phyloP scores from a whole-genome alignment of 2,329 filamentous ascomycete species.

The Blastomyces percursus region DNA sequence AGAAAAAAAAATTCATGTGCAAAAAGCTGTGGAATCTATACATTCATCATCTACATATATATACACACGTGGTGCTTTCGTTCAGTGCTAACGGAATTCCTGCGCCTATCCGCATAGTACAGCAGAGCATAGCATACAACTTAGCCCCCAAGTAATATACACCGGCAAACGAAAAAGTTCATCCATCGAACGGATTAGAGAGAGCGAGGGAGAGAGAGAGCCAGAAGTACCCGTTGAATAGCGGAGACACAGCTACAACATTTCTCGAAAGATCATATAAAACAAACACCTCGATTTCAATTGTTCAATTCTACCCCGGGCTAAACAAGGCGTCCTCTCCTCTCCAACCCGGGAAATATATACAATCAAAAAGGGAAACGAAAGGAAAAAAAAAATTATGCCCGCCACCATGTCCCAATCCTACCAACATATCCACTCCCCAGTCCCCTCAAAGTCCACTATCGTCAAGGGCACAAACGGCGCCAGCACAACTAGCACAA shows the following conservation, averaged over 20 bases:
- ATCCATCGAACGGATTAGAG: not conserved
- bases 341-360: not conserved
- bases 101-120: not conserved
- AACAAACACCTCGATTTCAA: too few species aligned
- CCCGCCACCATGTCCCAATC: not conserved
- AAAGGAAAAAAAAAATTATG: not conserved
- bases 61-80: not conserved
- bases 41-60: not conserved
- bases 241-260: too few species aligned
- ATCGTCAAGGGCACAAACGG: not conserved
- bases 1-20: not conserved
- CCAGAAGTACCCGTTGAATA: not conserved
- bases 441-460: conserved; percentile 1
- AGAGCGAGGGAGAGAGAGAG: not conserved
- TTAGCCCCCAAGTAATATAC: not conserved
- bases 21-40: not conserved
- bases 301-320: too few species aligned
- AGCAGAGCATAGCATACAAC: not conserved
- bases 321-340: too few species aligned
- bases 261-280: too few species aligned
- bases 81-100: not conserved
- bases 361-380: not conserved
- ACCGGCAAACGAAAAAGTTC: not conserved
- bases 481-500: not conserved
- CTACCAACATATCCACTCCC: not conserved